Conservation (phyloP, 345 rosid species). For the Arabidopsis arenosa region DNA sequence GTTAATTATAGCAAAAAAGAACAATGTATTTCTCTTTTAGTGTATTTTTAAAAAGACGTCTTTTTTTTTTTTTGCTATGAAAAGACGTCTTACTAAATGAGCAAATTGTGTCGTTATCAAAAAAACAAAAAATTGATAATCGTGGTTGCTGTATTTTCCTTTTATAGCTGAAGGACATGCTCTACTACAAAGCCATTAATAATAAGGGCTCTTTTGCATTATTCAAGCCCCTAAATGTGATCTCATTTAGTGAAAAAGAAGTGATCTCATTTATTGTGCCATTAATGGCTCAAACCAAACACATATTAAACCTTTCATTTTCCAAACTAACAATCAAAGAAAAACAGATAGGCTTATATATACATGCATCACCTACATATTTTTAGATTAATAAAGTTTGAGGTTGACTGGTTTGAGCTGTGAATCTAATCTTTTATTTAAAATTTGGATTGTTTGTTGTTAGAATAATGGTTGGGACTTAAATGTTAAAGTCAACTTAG, state of each 20-base stretch:
- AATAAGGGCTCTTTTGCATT: slow-evolving; percentile 27
- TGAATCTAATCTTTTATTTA: not conserved
- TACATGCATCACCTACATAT: not conserved
- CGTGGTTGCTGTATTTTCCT: slow-evolving; percentile 24
- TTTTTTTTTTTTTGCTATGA: no score
- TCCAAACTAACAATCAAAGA: slow-evolving; percentile 31
- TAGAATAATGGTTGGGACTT: not conserved
- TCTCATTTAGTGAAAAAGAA: slow-evolving; percentile 16
- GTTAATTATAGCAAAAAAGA: not conserved
- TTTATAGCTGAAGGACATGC: slow-evolving; percentile 28
- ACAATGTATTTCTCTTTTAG: not conserved
- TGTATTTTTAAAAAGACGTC: not conserved
- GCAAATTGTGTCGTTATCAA: not conserved
- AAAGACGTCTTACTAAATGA: not conserved
- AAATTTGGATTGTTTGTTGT: not conserved
- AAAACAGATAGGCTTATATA: slow-evolving; percentile 22
- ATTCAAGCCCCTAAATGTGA: slow-evolving; percentile 39
- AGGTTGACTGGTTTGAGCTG: not conserved
- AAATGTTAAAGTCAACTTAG: not conserved
- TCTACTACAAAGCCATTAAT: slow-evolving; percentile 26
- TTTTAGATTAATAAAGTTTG: not conserved
- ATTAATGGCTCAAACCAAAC: slow-evolving; percentile 37
- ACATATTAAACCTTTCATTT: slow-evolving; percentile 18
- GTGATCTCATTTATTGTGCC: slow-evolving; percentile 41
- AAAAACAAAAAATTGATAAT: not conserved